phyloP scores from a whole-genome alignment of 2,329 filamentous ascomycete genomes.

The Microcera coccophila region DNA sequence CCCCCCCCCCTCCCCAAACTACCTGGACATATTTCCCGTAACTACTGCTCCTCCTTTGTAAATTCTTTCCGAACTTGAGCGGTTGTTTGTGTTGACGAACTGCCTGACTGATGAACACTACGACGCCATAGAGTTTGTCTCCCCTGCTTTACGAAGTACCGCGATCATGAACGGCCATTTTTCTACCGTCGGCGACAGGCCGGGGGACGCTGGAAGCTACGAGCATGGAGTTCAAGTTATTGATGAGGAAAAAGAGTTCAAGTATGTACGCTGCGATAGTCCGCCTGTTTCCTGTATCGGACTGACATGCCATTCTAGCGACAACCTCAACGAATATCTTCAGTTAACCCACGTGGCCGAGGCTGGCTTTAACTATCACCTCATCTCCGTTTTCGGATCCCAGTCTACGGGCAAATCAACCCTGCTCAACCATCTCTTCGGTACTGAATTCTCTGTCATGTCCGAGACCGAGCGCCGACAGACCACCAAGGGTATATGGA shows the following conservation, averaged over 20 bases:
- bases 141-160: constrained; percentile 2
- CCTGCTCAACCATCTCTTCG: constrained; percentile 90
- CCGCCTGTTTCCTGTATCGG: not conserved
- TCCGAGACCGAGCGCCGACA: constrained; percentile 88
- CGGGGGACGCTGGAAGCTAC: constrained; percentile 60
- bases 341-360: constrained; percentile 73
- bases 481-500: constrained; percentile 99
- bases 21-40: not conserved
- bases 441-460: constrained; percentile 97
- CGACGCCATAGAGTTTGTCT: constrained; percentile 4
- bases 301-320: constrained; percentile 46
- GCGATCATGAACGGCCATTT: constrained; percentile 74
- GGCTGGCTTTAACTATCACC: constrained; percentile 96
- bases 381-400: constrained; percentile 97
- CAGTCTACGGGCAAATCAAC: constrained; percentile 99
- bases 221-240: constrained; percentile 96
- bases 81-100: not conserved
- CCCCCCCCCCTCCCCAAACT: too few relatives aligned
- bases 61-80: too few relatives aligned
- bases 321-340: constrained; percentile 77
- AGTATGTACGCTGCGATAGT: constrained; percentile 54
- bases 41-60: too few relatives aligned
- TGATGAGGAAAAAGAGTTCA: constrained; percentile 89
- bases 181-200: constrained; percentile 65
- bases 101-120: constrained; percentile 17